phyloP scores from a whole-genome alignment of 306 rosid genomes.

The Pachyrhizus erosus region DNA sequence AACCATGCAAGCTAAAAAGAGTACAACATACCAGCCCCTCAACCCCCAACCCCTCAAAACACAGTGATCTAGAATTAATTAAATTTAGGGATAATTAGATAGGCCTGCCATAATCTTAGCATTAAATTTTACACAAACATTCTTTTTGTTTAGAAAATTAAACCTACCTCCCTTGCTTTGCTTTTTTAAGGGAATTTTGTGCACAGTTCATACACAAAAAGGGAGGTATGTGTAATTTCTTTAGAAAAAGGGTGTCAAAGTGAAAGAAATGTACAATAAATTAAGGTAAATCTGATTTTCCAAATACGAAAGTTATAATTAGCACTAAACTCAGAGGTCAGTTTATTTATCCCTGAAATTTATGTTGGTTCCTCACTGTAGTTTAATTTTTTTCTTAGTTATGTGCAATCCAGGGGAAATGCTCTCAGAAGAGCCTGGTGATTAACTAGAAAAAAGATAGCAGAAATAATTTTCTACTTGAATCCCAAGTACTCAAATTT shows the following conservation, averaged over 20 bases:
- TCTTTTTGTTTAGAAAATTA: not conserved
- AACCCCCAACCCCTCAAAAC: not conserved
- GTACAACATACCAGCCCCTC: not conserved
- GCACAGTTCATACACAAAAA: not conserved
- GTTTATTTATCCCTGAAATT: not conserved
- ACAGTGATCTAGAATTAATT: not conserved
- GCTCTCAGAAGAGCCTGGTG: not conserved
- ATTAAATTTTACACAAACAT: not conserved
- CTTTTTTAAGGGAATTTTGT: not conserved
- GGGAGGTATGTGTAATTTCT: not conserved
- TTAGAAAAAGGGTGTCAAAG: not conserved
- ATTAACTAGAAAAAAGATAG: not conserved
- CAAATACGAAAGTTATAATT: not conserved
- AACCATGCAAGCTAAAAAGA: not conserved
- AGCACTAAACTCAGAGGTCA: not conserved
- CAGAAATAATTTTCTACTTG: not conserved
- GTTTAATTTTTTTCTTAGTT: not conserved
- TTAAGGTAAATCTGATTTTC: not conserved
- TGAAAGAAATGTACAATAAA: not conserved
- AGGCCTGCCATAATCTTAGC: not conserved
- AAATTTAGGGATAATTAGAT: not conserved
- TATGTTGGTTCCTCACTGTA: not conserved
- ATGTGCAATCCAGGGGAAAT: not conserved
- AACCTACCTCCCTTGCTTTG: not conserved
- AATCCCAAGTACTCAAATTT: slow-evolving; percentile 21